Evolutionary conservation across 164 flowering plant species (phyloP).

Genomic region (Houttuynia cordata): DNA sequence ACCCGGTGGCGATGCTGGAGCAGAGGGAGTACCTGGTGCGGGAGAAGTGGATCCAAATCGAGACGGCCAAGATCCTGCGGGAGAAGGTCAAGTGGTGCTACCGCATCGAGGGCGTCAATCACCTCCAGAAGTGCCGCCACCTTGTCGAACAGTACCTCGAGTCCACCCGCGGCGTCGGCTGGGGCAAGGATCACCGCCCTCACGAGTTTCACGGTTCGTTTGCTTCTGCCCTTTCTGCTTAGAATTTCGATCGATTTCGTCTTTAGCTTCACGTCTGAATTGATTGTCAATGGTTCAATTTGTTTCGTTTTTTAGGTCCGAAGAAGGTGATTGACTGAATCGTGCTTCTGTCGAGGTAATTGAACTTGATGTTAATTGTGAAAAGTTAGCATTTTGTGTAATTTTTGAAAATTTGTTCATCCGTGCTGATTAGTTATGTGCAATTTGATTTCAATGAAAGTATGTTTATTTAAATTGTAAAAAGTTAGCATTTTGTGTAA

Average conservation of each 20-base stretch:
- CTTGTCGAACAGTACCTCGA: slow-evolving; percentile 86
- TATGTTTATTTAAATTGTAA: too few relatives aligned
- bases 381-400: too few relatives aligned
- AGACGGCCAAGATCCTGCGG: slow-evolving; percentile 69
- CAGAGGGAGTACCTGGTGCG: slow-evolving; percentile 80
- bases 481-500: too few relatives aligned
- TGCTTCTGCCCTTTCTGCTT: not conserved
- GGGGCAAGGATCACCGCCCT: slow-evolving; percentile 86
- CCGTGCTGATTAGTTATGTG: too few relatives aligned
- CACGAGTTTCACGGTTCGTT: slow-evolving; percentile 35
- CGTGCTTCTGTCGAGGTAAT: not conserved
- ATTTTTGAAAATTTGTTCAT: too few relatives aligned
- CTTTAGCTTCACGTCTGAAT: too few relatives aligned
- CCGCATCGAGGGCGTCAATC: slow-evolving; percentile 83
- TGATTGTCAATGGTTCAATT: too few relatives aligned
- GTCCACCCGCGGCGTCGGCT: slow-evolving; percentile 85
- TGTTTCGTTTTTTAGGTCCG: not conserved
- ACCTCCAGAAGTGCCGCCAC: slow-evolving; percentile 84
- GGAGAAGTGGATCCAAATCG: slow-evolving; percentile 94
- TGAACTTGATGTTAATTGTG: too few relatives aligned
- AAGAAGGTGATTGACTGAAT: not conserved
- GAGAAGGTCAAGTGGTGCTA: slow-evolving; percentile 79
- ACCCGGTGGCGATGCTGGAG: slow-evolving; percentile 88
- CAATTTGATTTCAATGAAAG: too few relatives aligned
- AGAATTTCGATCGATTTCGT: not conserved